These are phyloP conservation scores for Lepiota subincarnata DNA, from an alignment of 768 basidiomycete genomes.

Conservation along the genomic window DNA sequence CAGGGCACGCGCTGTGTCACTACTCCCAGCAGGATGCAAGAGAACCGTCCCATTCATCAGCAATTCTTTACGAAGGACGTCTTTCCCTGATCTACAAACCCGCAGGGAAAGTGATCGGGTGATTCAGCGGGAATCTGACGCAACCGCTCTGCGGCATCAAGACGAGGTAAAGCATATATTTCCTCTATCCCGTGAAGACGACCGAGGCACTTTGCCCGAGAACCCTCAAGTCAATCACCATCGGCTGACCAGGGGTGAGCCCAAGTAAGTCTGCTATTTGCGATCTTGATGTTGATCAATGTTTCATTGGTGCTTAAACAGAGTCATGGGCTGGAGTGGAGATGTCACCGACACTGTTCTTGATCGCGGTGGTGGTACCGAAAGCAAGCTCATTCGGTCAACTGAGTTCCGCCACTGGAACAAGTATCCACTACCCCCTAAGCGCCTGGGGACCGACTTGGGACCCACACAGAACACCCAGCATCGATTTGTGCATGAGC, in stretches of 20 bases:
- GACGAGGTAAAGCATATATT: too few relatives aligned
- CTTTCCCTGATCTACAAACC: constrained; percentile 13
- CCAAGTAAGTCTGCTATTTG: neutral
- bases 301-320: too few relatives aligned
- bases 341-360: too few relatives aligned
- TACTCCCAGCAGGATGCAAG: neutral
- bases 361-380: neutral
- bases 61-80: constrained; percentile 16
- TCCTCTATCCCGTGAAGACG: too few relatives aligned
- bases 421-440: neutral
- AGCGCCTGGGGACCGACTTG: neutral
- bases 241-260: neutral
- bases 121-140: neutral
- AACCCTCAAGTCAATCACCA: too few relatives aligned
- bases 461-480: constrained; percentile 1
- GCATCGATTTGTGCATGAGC: neutral
- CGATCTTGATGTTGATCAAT: neutral
- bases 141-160: neutral
- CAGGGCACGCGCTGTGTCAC: neutral
- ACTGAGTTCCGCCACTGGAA: constrained; percentile 1
- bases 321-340: too few relatives aligned
- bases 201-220: too few relatives aligned
- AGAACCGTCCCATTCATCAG: constrained; percentile 16
- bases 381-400: neutral
- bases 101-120: neutral